Conservation (phyloP, 371 early-diverging fungal species). For the Apophysomyces ossiformis region DNA sequence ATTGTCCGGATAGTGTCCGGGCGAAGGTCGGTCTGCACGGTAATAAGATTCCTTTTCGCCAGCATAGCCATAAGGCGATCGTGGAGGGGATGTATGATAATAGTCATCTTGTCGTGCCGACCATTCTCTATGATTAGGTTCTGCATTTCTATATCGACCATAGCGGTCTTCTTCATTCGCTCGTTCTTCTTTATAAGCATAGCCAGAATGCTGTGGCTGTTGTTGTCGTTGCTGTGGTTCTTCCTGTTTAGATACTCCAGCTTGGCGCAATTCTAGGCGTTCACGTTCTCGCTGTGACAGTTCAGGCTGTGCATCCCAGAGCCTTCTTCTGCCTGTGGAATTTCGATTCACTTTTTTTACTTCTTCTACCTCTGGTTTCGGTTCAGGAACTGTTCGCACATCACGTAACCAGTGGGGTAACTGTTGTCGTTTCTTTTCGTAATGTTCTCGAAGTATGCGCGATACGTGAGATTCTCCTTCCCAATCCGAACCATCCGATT, state of each 20-base stretch:
- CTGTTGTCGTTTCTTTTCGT: slow-evolving; percentile 43
- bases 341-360: slow-evolving; percentile 5
- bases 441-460: slow-evolving; percentile 53
- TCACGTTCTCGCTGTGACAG: slow-evolving; percentile 41
- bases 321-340: slow-evolving; percentile 33
- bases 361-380: not conserved
- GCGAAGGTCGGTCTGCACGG: not conserved
- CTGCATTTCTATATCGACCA: not conserved
- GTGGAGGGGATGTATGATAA: not conserved
- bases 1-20: not conserved
- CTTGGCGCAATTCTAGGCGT: slow-evolving; percentile 39
- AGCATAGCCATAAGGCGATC: not conserved
- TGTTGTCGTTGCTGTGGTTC: slow-evolving; percentile 6
- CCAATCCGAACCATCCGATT: slow-evolving; percentile 59
- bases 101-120: slow-evolving; percentile 1
- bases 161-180: not conserved
- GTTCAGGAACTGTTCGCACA: slow-evolving; percentile 20
- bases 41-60: not conserved
- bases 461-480: slow-evolving; percentile 64
- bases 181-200: not conserved
- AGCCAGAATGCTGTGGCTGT: no score
- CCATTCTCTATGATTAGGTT: not conserved
- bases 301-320: slow-evolving; percentile 37
- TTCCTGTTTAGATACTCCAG: slow-evolving; percentile 10
- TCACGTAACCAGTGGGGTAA: slow-evolving; percentile 39